A percentile compares a stretch with the other conserved stretches of the same genome.
These are phyloP conservation scores for Colletotrichum simmondsii DNA, from an alignment of 2,329 filamentous ascomycete species.

Conservation along the genomic window DNA sequence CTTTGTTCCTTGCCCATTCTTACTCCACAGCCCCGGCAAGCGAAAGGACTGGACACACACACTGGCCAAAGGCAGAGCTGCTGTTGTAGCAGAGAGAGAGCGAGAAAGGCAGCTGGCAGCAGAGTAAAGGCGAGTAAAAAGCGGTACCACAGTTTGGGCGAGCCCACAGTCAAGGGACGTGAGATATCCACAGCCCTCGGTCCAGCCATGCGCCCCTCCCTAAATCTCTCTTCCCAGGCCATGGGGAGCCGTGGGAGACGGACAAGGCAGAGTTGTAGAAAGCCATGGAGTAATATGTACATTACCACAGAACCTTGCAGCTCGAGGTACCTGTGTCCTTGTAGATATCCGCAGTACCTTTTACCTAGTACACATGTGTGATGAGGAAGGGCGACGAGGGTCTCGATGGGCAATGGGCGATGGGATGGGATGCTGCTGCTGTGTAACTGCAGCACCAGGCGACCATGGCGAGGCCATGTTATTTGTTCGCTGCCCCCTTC, in stretches of 20 bases:
- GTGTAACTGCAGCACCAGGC: slow-evolving; percentile 18
- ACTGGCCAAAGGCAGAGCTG: neutral
- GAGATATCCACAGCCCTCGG: slow-evolving; percentile 29
- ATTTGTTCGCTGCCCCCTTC: neutral
- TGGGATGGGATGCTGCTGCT: slow-evolving; percentile 12
- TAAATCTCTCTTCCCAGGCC: slow-evolving; percentile 16
- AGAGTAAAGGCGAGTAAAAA: neutral
- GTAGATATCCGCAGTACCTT: neutral
- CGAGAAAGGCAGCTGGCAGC: neutral
- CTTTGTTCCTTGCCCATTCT: slow-evolving; percentile 24
- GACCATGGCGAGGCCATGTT: neutral
- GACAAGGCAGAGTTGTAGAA: neutral
- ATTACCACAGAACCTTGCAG: slow-evolving; percentile 4
- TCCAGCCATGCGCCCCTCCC: slow-evolving; percentile 30
- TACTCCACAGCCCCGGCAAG: slow-evolving; percentile 12
- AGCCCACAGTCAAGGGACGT: neutral
- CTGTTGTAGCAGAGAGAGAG: neutral
- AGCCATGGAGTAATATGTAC: slow-evolving; percentile 12
- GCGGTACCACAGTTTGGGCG: neutral
- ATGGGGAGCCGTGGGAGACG: neutral
- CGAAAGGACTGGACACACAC: neutral
- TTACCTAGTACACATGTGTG: neutral
- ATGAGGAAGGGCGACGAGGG: neutral
- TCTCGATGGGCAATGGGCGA: neutral
- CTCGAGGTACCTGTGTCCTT: slow-evolving; percentile 6